Percentiles rank a stretch among this genome's conserved stretches.
Evolutionary conservation across 2,329 filamentous ascomycete genomes (phyloP).

Genomic region (Clathrospora elynae): DNA sequence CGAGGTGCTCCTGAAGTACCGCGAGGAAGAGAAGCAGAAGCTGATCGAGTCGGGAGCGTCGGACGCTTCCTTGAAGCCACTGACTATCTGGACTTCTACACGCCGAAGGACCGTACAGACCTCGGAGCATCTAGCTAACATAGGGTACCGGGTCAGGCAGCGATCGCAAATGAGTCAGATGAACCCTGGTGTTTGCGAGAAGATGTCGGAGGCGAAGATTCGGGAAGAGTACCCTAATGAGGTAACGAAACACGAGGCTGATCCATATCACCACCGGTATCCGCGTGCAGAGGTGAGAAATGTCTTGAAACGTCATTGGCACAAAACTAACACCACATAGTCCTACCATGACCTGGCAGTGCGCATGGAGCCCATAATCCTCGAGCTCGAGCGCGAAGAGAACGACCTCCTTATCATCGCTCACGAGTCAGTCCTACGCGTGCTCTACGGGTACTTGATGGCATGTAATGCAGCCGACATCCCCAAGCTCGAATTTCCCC

Average conservation of each 20-base stretch:
- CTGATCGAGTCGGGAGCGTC: conserved; percentile 70
- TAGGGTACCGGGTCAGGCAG: conserved; percentile 85
- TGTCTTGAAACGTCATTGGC: neutral
- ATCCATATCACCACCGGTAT: conserved; percentile 97
- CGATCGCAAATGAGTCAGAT: conserved; percentile 96
- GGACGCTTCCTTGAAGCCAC: conserved; percentile 72
- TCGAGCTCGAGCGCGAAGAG: conserved; percentile 94
- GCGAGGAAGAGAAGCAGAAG: conserved; percentile 77
- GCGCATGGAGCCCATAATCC: conserved; percentile 93
- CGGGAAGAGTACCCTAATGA: conserved; percentile 85
- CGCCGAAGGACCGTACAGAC: conserved; percentile 89
- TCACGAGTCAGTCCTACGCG: conserved; percentile 95
- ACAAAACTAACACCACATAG: conserved; percentile 53
- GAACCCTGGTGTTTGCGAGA: conserved; percentile 95
- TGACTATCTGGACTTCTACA: conserved; percentile 95
- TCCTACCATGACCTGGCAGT: conserved; percentile 99
- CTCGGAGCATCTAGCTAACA: conserved; percentile 75
- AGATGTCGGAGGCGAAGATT: conserved; percentile 83
- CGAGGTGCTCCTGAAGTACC: conserved; percentile 79
- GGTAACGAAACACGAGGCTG: conserved; percentile 86
- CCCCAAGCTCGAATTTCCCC: conserved; percentile 87
- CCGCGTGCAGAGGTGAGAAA: conserved; percentile 87
- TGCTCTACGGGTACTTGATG: conserved; percentile 97
- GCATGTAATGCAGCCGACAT: conserved; percentile 96
- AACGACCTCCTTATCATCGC: conserved; percentile 98